phyloP scores from a whole-genome alignment of 306 rosid species.

The Glycine tomentella region DNA sequence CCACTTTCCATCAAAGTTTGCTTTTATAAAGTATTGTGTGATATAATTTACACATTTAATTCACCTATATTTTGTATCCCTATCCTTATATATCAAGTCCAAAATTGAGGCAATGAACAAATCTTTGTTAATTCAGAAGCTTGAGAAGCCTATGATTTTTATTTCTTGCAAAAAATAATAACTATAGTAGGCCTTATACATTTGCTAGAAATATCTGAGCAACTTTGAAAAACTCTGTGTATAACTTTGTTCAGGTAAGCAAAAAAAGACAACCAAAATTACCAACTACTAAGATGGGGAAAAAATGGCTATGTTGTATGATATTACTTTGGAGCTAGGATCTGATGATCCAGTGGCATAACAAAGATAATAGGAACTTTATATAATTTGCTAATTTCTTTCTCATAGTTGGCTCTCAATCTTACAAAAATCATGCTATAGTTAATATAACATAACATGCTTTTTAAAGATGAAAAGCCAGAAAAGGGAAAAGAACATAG shows the following conservation, averaged over 20 bases:
- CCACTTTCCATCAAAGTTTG: conserved; percentile 15
- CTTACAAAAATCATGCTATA: background rate
- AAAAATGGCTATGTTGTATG: conserved; percentile 1
- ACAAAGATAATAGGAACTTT: background rate
- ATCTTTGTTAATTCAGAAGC: conserved; percentile 19
- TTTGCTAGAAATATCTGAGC: no score
- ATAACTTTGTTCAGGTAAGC: background rate
- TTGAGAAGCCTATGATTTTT: background rate
- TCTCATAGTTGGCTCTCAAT: background rate
- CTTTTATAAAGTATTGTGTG: background rate
- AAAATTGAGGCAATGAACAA: background rate
- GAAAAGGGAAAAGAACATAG: background rate
- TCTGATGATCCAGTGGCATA: background rate
- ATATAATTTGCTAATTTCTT: background rate
- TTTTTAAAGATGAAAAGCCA: background rate
- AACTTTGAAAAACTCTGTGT: background rate
- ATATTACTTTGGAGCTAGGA: conserved; percentile 11
- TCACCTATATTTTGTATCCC: background rate
- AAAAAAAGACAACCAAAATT: conserved; percentile 2
- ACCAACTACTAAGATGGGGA: background rate
- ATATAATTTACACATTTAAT: conserved; percentile 15
- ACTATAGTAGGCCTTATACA: conserved; percentile 12
- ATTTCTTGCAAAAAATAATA: background rate
- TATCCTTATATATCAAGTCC: conserved; percentile 1
- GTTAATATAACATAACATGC: background rate